Conservation (phyloP, 1,284 basidiomycete genomes). For the Cryptococcus depauperatus region DNA sequence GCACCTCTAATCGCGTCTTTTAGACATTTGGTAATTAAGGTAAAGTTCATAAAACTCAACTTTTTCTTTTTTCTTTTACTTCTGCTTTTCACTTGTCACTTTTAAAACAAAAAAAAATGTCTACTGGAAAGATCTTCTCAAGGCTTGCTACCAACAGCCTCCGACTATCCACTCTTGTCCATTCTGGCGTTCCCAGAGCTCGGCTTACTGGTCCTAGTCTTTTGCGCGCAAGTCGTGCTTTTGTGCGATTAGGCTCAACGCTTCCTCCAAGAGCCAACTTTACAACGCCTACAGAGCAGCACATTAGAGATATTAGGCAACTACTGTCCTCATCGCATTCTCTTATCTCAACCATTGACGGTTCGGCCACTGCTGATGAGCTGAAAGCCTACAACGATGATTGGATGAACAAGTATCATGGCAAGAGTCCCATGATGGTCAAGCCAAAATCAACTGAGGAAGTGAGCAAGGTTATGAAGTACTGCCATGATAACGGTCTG, state of each 20-base stretch:
- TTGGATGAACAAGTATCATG: conserved; percentile 96
- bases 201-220: neutral
- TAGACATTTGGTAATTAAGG: too few relatives aligned
- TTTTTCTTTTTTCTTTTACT: too few relatives aligned
- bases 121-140: conserved; percentile 14
- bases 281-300: conserved; percentile 46
- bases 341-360: conserved; percentile 48
- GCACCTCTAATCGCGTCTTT: too few relatives aligned
- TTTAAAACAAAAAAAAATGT: conserved; percentile 15
- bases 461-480: conserved; percentile 78
- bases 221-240: neutral
- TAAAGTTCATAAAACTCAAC: too few relatives aligned
- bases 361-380: conserved; percentile 52
- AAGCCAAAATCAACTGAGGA: conserved; percentile 82
- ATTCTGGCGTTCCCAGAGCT: neutral
- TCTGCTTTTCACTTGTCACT: too few relatives aligned
- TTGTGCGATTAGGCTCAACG: conserved; percentile 30
- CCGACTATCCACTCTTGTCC: neutral
- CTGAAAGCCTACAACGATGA: conserved; percentile 79
- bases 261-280: conserved; percentile 41
- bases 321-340: conserved; percentile 45
- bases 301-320: conserved; percentile 47
- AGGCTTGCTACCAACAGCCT: conserved; percentile 12
- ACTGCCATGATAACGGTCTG: conserved; percentile 69
- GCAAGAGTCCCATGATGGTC: conserved; percentile 72